Evolutionary conservation across 2,329 filamentous ascomycete genomes (phyloP), one percentile per base, ranked within the genome.

Genomic region (Pseudogymnoascus sp.): DNA sequence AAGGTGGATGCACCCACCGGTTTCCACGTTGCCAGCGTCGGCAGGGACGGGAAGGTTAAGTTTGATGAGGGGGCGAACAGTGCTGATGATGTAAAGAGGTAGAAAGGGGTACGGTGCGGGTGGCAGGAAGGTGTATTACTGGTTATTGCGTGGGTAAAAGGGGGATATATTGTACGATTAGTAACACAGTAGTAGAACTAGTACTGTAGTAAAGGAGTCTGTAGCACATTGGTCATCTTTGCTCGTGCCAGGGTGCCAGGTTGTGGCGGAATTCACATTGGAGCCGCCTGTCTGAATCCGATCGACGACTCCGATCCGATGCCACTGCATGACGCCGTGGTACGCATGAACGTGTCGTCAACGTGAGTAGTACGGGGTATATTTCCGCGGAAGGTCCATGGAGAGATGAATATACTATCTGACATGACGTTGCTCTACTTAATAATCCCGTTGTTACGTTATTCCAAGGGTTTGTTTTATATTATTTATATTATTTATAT

Each of bases 41-140:
- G 77, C 13, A 77, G 79, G 67, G 83, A 85, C 66, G 87, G 87
- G 15, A 88, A 88, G 73, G 86, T 88, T n/a, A 78, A 79, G 38
- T 85, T 91, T 68, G 69, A 64, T 38, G 68, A 71, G 21, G 61
- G 65, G 25, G 44, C 55, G 48, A 38, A 13, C 41, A 12, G 29
- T 12, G 27, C 29, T 8, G 29, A 62, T n/a, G 35, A 35, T 39
- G 44, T 59, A 25, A 62, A 59, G 39, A 29, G 27, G 25, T 59
- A 59, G n/a, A 21, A 21, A 59, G 6, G 31, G 12, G 21, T 41
- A 42, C 9, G 25, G 12, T 48, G 25, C 13, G 44, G 27, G 13
- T 31, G 12, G 27, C 1, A 31, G 25, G 27, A 27, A 15, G 8
- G 27, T 55, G 27, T 55, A 51, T 33, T 33, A 33, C 48, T 55